Base-by-base conservation (phyloP, 495 filamentous ascomycete species). In the Tuber microsphaerosporum region DNA sequence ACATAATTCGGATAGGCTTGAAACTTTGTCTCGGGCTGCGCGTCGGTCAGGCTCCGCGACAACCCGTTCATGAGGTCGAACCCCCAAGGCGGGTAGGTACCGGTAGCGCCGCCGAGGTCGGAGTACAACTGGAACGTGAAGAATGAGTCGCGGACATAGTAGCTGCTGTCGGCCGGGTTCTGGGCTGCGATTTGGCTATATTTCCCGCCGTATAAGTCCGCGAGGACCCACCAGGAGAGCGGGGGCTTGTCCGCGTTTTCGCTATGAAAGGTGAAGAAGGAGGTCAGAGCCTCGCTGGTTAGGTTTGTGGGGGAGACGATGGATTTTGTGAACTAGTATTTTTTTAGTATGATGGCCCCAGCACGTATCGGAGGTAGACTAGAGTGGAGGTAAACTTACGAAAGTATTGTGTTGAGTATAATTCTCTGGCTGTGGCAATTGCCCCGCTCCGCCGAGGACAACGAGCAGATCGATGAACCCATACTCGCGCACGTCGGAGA, bases 1-100 rank as follows among this genome's bases (percentile, higher is more conserved):
- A 93, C 87, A 79, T 93, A 93, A 31, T 92, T 92, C 0, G 91
- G 86, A 83, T 94, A 94, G 0, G 88, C 89, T 2, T 83, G 84
- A 71, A 87, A 85, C 0, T 82, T 79, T 2, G 79, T 82, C n/a
- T 83, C 81, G 1, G 81, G 76, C 77, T 87, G 84, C 3, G 84
- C 78, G 2, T 6, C 73, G 20, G 77, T 81, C 3, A 86, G 46
- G 7, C 84, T 81, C 0, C 81, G 34, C 0, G 82, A 80, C 31
- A 88, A 74, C 0, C 85, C 85, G 34, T 83, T 80, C 73, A 91
- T 81, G 73, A 90, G 89, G 10, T 82, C 74, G 19, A 85, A 79
- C 2, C 83, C 85, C 37, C 61, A 69, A n/a, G 76, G 31, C 26
- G 86, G 84, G 75, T 85, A 85, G 12, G 83, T 83, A 17, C 44